These are phyloP conservation scores for Aulographum hederae DNA, from an alignment of 2,329 filamentous ascomycete genomes.

Conservation along the genomic window DNA sequence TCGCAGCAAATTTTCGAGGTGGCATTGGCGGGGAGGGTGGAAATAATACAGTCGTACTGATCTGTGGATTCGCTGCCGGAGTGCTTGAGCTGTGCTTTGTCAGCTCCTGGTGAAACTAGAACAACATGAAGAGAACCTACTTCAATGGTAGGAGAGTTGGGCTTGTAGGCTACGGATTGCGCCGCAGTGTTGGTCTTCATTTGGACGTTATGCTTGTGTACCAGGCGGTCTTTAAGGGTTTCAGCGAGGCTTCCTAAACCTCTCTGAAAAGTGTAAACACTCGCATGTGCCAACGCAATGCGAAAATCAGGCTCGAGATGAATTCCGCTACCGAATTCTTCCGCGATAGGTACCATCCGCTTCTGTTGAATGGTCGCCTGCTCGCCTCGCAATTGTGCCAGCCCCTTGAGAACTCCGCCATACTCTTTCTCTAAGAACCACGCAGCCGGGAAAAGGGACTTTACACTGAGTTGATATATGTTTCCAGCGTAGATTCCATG, in stretches of 20 bases:
- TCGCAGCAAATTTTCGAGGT: constrained; percentile 15
- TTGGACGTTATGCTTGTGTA: background rate
- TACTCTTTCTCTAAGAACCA: constrained; percentile 8
- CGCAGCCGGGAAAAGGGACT: constrained; percentile 5
- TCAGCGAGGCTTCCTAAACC: constrained; percentile 47
- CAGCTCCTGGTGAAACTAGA: no score
- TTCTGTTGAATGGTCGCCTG: background rate
- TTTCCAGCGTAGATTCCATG: constrained; percentile 93
- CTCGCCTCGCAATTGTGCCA: background rate
- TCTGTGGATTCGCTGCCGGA: constrained; percentile 1
- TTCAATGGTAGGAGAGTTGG: no score
- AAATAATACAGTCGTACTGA: constrained; percentile 41
- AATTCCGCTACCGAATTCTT: background rate
- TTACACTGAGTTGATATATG: constrained; percentile 55
- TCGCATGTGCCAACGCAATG: constrained; percentile 11
- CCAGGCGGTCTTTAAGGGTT: constrained; percentile 33
- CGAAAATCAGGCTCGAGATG: background rate
- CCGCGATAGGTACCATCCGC: background rate
- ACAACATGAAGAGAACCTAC: no score
- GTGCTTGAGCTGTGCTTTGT: background rate
- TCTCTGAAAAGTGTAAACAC: constrained; percentile 29
- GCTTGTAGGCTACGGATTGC: no score
- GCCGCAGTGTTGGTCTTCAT: no score
- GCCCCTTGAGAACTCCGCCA: constrained; percentile 5
- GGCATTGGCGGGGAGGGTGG: constrained; percentile 34